Base-by-base conservation (phyloP, 2,329 filamentous ascomycete genomes). In the Aureobasidium sp. region DNA sequence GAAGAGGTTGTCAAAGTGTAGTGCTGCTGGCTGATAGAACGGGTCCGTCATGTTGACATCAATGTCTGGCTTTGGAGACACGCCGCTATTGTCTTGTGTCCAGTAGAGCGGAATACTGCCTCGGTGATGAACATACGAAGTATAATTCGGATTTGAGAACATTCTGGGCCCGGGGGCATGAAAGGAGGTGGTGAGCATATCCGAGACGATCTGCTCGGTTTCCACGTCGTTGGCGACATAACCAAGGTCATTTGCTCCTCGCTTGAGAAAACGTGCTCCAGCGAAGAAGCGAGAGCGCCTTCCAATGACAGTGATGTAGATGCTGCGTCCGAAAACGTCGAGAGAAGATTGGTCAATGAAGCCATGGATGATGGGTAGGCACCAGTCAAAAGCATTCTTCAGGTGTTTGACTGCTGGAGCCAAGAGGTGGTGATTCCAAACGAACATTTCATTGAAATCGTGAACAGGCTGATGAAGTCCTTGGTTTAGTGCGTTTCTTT, bases 151-250 rank as follows among this genome's bases (percentile, higher is more conserved):
- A 63, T 86, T 97, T 4, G 89, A 84, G 66, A 89, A 96, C 10
- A 95, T 78, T 44, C 81, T 82, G 3, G 87, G 88, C 0, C 90
- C 91, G 4, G 93, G 89, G 3, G 88, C 86, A 71, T 98, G 93
- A 61, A 98, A 96, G 0, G 93, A 96, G 0, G 93, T 98, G 0
- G 90, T 96, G 47, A 91, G 75, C 62, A 90, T 88, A 66, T 98
- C 93, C 0, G 90, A 93, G 4, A 98, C 90, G 56, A 98, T 96
- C 67, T 98, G 93, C 70, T 98, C 93, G 1, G 93, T 97, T 70
- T 98, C 94, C 21, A 98, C 93, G 69, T 98, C 94, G 65, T 98
- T 98, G 49, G 93, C 94, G 52, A 98, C 93, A 66, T 95, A 95
- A 12, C 93, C 91, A 66, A 90, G 68, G 67, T 98, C 93, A 63